These are phyloP conservation scores for Clitopilus hobsonii DNA, from an alignment of 768 basidiomycete genomes.

Conservation along the genomic window DNA sequence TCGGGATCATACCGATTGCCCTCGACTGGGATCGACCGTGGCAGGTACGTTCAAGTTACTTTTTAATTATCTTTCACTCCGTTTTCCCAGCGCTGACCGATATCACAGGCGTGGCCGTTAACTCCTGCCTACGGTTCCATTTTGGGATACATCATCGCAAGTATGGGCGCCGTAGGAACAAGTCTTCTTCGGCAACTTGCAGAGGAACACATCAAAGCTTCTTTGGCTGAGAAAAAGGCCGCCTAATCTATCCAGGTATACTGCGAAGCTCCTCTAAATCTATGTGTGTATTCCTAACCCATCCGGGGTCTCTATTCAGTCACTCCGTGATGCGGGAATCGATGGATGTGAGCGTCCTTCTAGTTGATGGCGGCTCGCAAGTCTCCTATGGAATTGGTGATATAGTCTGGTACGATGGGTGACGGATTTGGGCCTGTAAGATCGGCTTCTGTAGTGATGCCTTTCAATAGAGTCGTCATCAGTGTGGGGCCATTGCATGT, in stretches of 20 bases:
- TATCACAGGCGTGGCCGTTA: slow-evolving; percentile 74
- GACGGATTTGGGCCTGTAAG: slow-evolving; percentile 70
- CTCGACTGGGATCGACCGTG: slow-evolving; percentile 97
- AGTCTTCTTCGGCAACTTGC: slow-evolving; percentile 35
- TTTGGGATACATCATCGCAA: slow-evolving; percentile 59
- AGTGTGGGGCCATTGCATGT: neutral
- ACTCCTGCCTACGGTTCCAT: slow-evolving; percentile 72
- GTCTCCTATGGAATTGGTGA: slow-evolving; percentile 80
- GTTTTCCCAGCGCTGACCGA: slow-evolving; percentile 2
- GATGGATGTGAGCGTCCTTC: neutral
- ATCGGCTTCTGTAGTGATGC: slow-evolving; percentile 72
- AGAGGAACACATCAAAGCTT: slow-evolving; percentile 27
- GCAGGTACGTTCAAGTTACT: slow-evolving; percentile 60
- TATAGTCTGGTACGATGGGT: slow-evolving; percentile 72
- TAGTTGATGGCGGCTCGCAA: slow-evolving; percentile 38
- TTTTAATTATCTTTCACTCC: slow-evolving; percentile 1
- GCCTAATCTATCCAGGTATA: neutral
- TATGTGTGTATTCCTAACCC: slow-evolving; percentile 2
- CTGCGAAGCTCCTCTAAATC: neutral
- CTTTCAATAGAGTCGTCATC: slow-evolving; percentile 32
- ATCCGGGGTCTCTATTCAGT: neutral
- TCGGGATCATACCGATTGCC: slow-evolving; percentile 78
- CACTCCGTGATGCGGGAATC: neutral
- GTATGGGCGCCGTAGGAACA: slow-evolving; percentile 47
- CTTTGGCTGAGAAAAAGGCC: slow-evolving; percentile 12